Evolutionary conservation across 805 yeast species (phyloP), one percentile per base, ranked within the genome.

Genomic region (Myxozyma melibiosi): DNA sequence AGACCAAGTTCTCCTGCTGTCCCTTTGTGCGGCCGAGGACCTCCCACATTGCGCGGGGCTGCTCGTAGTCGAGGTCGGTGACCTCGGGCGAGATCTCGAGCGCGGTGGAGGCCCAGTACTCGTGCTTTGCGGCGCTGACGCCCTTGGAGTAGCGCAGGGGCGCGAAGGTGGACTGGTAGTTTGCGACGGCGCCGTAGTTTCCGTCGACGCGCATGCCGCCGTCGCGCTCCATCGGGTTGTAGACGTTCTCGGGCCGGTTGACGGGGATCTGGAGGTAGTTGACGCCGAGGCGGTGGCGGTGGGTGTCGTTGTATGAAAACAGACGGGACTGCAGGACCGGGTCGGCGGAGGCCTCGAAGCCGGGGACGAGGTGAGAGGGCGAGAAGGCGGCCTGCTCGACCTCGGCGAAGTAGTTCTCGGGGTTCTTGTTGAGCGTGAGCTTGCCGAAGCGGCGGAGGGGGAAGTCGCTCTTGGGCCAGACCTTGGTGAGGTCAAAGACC

Each of bases 1-100:
- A 88, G 47, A 91, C 88, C 70, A 92, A 78, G 66, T 89, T 82
- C 67, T 79, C 81, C 76, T 90, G 97, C 74, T 89, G 96, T 66
- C 90, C 90, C 14, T 87, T 83, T 68, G 84, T 83, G 70, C 75
- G 85, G 52, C 86, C 86, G 70, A 88, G 79, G 34, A 88, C 94
- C 57, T 86, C 78, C 84, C 90, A 92, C 67, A 91, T 80, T 33
- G 72, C 84, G 61, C 85, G 77, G 49, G 96, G 86, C 76, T 91
- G 97, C 62, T 73, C 80, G 72, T 76, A 91, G 75, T 91, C 96
- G 64, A 76, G 75, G 58, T 82, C 89, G 50, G 84, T 86, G 25
- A 73, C 74, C 25, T 63, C 66, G 16, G 49, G 49, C 27, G 80
- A 75, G 83, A 81, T 88, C 63, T 92, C 89, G 61, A 84, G 76